Percentiles rank a stretch among this genome's conserved stretches.
Evolutionary conservation across 495 filamentous ascomycete genomes (phyloP).

Genomic region (Staphylotrichum tortipilum): DNA sequence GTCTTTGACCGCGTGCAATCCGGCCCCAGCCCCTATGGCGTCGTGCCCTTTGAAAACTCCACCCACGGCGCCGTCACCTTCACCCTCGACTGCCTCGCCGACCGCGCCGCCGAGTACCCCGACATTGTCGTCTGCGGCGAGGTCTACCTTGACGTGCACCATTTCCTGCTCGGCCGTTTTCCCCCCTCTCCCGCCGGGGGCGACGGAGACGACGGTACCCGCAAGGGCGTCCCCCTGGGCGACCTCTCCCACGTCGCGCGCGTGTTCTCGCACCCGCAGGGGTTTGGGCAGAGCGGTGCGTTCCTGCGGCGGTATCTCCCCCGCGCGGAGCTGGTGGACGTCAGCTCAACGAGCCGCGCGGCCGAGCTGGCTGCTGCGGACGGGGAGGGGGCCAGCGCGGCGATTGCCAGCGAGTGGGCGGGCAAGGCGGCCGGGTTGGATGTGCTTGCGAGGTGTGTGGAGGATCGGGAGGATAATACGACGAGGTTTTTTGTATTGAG

Average conservation of each 20-base stretch:
- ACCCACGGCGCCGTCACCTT: slow-evolving; percentile 85
- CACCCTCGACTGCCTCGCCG: slow-evolving; percentile 81
- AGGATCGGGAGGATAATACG: slow-evolving; percentile 76
- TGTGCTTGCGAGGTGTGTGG: slow-evolving; percentile 63
- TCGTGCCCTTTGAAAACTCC: slow-evolving; percentile 93
- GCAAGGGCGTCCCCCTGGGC: slow-evolving; percentile 24
- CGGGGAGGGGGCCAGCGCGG: slow-evolving; percentile 51
- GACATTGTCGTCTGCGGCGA: slow-evolving; percentile 70
- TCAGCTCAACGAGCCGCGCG: slow-evolving; percentile 75
- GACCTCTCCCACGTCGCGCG: slow-evolving; percentile 42
- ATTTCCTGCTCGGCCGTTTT: slow-evolving; percentile 59
- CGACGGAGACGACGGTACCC: no score
- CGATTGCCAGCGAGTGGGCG: slow-evolving; percentile 67
- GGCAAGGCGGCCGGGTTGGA: slow-evolving; percentile 57
- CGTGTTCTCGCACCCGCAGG: slow-evolving; percentile 89
- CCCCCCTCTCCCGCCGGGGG: not conserved
- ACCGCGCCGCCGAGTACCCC: slow-evolving; percentile 49
- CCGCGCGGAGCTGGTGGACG: slow-evolving; percentile 68
- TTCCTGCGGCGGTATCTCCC: slow-evolving; percentile 61
- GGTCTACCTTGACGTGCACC: slow-evolving; percentile 74
- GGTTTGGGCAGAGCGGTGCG: slow-evolving; percentile 81
- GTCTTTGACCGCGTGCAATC: slow-evolving; percentile 73
- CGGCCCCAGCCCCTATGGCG: slow-evolving; percentile 53
- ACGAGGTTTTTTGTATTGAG: slow-evolving; percentile 75
- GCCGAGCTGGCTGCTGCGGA: slow-evolving; percentile 65